Evolutionary conservation across 164 flowering plant genomes (phyloP), one percentile per base, ranked within the genome.

Genomic region (grape (Vitis vinifera)): DNA sequence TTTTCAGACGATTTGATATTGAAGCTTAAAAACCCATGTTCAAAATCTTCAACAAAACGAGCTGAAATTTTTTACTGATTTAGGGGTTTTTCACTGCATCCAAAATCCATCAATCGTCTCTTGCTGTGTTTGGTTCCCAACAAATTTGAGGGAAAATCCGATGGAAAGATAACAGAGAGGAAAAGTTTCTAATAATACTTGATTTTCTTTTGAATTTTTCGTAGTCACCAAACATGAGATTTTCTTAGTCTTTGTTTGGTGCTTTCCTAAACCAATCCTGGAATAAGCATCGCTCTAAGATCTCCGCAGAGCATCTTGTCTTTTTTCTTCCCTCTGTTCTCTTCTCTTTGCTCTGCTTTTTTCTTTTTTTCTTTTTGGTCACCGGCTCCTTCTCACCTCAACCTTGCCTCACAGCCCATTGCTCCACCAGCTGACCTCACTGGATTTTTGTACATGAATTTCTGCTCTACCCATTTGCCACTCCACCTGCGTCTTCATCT

Each of bases 1-100:
- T 2, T 69, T 60, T 29, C 63, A 30, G 48, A 51, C 3, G 59
- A 59, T 17, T 14, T 8, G 37, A 68, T 7, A 59, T 3, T 37
- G 11, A 16, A 59, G 48, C 51, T 50, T 64, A 12, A 29, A 47
- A 68, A 19, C 11, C 44, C 44, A 11, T 49, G 44, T 17, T 57
- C 16, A 6, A 13, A 19, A 29, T 50, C 57, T 49, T 59, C 47
- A 23, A 47, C 37, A 19, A 23, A 48, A 19, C 2, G 12, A 23
- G 11, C 31, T 30, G 55, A 48, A 16, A 13, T 49, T 12, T 52
- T 4, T 9, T 5, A 2, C 4, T 10, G 68, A 29, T 65, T 61
- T 15, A 23, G 65, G 27, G 61, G 5, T 67, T 61, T 59, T 44
- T 30, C 58, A 50, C 51, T 71, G 56, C 30, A 19, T 12, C 71